These are phyloP conservation scores for Paraurostyla sp. DNA, from an alignment of 73 alveolate genomes.

Conservation along the genomic window DNA sequence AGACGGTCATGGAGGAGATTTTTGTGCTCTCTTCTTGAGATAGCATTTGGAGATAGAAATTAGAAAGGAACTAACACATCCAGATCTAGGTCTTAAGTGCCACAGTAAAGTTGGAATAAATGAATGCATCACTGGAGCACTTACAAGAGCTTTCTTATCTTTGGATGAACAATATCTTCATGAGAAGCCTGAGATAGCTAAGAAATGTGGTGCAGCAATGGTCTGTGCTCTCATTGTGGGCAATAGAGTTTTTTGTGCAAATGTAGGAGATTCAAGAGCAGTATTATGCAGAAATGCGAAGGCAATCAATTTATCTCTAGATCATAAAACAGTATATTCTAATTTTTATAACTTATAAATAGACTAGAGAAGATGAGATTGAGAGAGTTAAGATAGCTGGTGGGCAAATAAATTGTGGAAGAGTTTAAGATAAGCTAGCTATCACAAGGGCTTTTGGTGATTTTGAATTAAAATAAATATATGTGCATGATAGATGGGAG, in stretches of 20 bases:
- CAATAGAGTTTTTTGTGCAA: constrained; percentile 79
- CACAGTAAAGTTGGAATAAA: constrained; percentile 11
- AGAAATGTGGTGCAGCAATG: constrained; percentile 78
- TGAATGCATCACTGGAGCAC: constrained; percentile 63
- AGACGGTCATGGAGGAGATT: constrained; percentile 93
- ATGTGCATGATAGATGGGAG: background rate
- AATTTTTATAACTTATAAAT: constrained; percentile 24
- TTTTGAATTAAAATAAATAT: constrained; percentile 73
- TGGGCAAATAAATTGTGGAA: constrained; percentile 60
- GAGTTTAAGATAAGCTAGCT: constrained; percentile 75
- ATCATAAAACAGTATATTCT: constrained; percentile 69
- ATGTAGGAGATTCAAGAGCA: constrained; percentile 90
- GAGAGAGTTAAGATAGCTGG: constrained; percentile 73
- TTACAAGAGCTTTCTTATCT: constrained; percentile 69
- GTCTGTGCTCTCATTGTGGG: constrained; percentile 76
- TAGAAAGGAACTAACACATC: constrained; percentile 41
- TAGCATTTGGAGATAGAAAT: constrained; percentile 74
- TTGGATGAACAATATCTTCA: constrained; percentile 70
- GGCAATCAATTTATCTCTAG: constrained; percentile 78
- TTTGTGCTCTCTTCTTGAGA: constrained; percentile 85
- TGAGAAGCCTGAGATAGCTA: constrained; percentile 35
- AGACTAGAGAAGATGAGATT: constrained; percentile 77
- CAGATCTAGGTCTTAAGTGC: background rate
- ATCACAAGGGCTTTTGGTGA: constrained; percentile 90
- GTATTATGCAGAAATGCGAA: constrained; percentile 79